Percentiles rank a stretch among this genome's conserved stretches.
These are phyloP conservation scores for Saccharomycopsis selenospora DNA, from an alignment of 805 yeast genomes.

Conservation along the genomic window DNA sequence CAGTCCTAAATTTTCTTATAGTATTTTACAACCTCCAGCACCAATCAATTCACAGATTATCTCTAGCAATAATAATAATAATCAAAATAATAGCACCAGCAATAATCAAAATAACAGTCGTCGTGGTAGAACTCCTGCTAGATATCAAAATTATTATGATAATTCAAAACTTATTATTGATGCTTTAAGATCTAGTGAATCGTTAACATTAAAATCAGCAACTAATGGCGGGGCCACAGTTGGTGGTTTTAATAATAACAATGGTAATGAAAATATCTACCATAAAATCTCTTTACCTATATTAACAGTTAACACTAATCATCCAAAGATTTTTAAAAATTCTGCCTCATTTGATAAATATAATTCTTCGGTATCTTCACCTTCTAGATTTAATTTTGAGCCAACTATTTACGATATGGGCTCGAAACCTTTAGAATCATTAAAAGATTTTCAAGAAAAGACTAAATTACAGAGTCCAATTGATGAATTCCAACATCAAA, in stretches of 20 bases:
- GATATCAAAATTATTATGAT: constrained; percentile 43
- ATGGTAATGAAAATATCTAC: constrained; percentile 6
- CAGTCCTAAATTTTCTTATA: constrained; percentile 13
- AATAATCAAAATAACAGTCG: constrained; percentile 19
- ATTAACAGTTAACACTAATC: constrained; percentile 4
- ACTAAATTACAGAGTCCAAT: background rate
- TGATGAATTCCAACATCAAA: background rate
- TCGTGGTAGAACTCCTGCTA: constrained; percentile 35
- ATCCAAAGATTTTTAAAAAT: background rate
- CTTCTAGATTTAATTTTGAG: constrained; percentile 20
- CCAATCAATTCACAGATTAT: constrained; percentile 21
- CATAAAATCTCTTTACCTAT: constrained; percentile 15
- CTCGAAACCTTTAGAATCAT: constrained; percentile 12
- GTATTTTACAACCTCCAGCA: constrained; percentile 17
- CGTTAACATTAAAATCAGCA: constrained; percentile 22
- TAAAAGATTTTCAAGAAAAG: constrained; percentile 13
- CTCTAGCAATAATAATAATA: constrained; percentile 21
- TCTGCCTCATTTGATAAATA: background rate
- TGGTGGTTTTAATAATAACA: too few relatives aligned
- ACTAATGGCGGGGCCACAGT: too few relatives aligned
- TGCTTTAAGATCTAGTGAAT: constrained; percentile 37
- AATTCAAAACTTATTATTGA: constrained; percentile 37
- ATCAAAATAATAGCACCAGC: constrained; percentile 16
- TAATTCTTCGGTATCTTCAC: constrained; percentile 9
- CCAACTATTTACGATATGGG: constrained; percentile 18